Evolutionary conservation across 306 rosid species (phyloP).

Genomic region (Quercus agrifolia): DNA sequence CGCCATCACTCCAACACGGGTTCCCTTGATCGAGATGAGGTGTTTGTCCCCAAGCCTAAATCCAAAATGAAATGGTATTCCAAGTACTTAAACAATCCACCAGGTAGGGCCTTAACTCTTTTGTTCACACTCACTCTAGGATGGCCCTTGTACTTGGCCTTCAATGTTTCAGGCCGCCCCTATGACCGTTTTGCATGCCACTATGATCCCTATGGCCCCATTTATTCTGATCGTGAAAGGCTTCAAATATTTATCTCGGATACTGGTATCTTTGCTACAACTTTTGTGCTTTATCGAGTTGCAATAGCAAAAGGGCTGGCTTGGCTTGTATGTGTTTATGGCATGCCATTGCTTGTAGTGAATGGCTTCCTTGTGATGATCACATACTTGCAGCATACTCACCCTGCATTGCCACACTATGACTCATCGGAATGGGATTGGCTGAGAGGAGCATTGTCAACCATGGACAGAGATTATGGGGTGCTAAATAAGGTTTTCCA

Average conservation of each 20-base stretch:
- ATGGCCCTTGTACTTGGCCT: slow-evolving; percentile 69
- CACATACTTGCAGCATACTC: slow-evolving; percentile 75
- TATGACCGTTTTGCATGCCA: slow-evolving; percentile 62
- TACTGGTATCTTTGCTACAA: slow-evolving; percentile 25
- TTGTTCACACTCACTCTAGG: slow-evolving; percentile 52
- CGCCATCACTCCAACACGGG: slow-evolving; percentile 77
- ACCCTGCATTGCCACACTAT: slow-evolving; percentile 62
- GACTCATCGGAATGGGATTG: slow-evolving; percentile 82
- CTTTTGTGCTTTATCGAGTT: slow-evolving; percentile 31
- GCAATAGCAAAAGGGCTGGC: slow-evolving; percentile 39
- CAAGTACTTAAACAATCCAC: slow-evolving; percentile 56
- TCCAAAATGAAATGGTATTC: slow-evolving; percentile 32
- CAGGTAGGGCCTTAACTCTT: slow-evolving; percentile 39
- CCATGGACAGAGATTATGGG: slow-evolving; percentile 71
- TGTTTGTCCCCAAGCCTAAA: slow-evolving; percentile 66
- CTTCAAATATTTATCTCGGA: slow-evolving; percentile 46
- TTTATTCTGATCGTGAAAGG: slow-evolving; percentile 46
- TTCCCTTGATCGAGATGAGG: slow-evolving; percentile 65
- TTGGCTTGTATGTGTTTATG: slow-evolving; percentile 47
- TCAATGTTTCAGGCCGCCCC: slow-evolving; percentile 54
- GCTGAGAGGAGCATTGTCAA: slow-evolving; percentile 70
- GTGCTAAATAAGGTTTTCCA: slow-evolving; percentile 63
- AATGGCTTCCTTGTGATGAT: slow-evolving; percentile 64
- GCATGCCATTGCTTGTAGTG: slow-evolving; percentile 50
- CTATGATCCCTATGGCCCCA: slow-evolving; percentile 63